These are phyloP conservation scores for Ceratobasidium sp. DNA, from an alignment of 1,284 basidiomycete genomes.

Conservation along the genomic window DNA sequence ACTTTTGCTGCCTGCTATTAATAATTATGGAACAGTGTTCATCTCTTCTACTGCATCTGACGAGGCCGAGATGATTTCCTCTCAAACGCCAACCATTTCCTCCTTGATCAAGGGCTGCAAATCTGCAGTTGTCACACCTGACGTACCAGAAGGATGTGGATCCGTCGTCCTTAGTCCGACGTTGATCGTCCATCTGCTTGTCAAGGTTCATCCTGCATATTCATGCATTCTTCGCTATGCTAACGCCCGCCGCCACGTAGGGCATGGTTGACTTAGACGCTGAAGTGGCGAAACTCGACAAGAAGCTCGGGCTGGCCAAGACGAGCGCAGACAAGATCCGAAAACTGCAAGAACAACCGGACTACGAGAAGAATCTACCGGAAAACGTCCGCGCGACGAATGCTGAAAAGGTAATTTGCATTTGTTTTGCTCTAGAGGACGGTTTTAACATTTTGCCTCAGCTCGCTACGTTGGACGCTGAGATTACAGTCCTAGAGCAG, in stretches of 20 bases:
- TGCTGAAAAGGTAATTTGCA: constrained; percentile 74
- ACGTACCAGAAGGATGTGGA: constrained; percentile 89
- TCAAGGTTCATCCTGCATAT: constrained; percentile 67
- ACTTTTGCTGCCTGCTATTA: not conserved
- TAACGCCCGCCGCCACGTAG: constrained; percentile 46
- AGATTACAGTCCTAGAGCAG: constrained; percentile 67
- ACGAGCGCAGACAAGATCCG: constrained; percentile 78
- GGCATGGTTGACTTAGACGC: constrained; percentile 55
- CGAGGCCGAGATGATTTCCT: constrained; percentile 73
- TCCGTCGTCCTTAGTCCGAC: constrained; percentile 81
- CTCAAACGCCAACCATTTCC: constrained; percentile 79
- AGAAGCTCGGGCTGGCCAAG: constrained; percentile 64
- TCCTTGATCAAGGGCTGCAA: constrained; percentile 93
- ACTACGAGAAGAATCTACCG: constrained; percentile 84
- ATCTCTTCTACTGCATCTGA: constrained; percentile 76
- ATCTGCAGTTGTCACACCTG: constrained; percentile 64
- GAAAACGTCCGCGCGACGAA: constrained; percentile 78
- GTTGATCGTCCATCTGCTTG: constrained; percentile 82
- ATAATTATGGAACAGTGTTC: constrained; percentile 67
- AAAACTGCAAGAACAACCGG: constrained; percentile 77
- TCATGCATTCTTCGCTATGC: not conserved
- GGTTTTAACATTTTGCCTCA: constrained; percentile 52
- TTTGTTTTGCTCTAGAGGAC: not conserved
- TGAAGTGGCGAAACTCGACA: constrained; percentile 54
- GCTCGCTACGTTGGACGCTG: constrained; percentile 72